Base-by-base conservation (phyloP, 179 eudicot species). In the Drosera spatulata region DNA sequence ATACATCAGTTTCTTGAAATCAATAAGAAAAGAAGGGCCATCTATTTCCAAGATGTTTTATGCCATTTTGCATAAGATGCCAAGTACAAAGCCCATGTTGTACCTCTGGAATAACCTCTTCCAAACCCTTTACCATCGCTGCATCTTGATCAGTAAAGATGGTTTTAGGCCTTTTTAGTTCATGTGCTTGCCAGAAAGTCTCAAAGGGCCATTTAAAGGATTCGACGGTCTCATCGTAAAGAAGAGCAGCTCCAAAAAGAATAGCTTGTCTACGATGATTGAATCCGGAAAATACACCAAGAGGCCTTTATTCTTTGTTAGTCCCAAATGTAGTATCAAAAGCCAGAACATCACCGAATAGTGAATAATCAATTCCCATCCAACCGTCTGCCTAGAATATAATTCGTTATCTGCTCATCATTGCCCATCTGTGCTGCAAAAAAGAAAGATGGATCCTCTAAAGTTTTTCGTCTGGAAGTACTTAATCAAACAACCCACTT, bases 331-430 rank as follows among this genome's bases (percentile, higher is more conserved):
- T 71, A 1, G 67, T 60, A 57, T 78, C 77, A 71, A 74, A 66
- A 49, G 66, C 65, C 12, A 67, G 49, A n/a, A 71, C 77, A 66
- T 78, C 79, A 51, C 70, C 63, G 69, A 78, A 78, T 41, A 61
- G 61, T 14, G 67, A 53, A 15, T 68, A 75, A 22, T 70, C 74
- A 3, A n/a, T 65, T 53, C 42, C 48, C 75, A 64, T 74, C 37
- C n/a, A n/a, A n/a, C n/a, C n/a, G n/a, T n/a, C n/a, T n/a, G 72
- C 69, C 79, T 76, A 74, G 39, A 77, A 68, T 5, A 77, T 51
- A 68, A 60, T 71, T 73, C 12, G 51, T 61, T 48, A 66, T 50
- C 41, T 41, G 44, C 38, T 66, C 74, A 48, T 62, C 63, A 3
- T 56, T 63, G 54, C 66, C 75, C 10, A 60, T 61, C 68, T 68